Conservation (phyloP, 768 basidiomycete genomes). For the Royoungia palumana region DNA sequence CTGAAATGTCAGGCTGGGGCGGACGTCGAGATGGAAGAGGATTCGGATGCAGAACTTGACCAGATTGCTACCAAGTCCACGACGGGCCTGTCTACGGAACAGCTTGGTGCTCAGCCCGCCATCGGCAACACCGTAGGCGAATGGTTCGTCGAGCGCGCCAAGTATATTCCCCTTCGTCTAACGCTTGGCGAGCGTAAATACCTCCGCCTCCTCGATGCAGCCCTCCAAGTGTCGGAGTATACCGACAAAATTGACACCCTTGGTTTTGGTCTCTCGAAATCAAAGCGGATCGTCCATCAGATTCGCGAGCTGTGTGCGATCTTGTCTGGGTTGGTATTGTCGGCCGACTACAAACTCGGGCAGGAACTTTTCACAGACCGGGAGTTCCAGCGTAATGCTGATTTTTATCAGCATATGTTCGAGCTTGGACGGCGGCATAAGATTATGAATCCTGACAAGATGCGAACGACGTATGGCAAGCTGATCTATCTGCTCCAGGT, state of each 20-base stretch:
- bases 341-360: constrained; percentile 86
- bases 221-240: constrained; percentile 81
- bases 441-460: constrained; percentile 91
- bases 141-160: constrained; percentile 81
- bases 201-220: constrained; percentile 81
- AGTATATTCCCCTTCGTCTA: constrained; percentile 77
- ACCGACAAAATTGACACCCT: constrained; percentile 88
- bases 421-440: constrained; percentile 83
- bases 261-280: constrained; percentile 72
- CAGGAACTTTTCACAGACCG: constrained; percentile 81
- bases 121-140: constrained; percentile 66
- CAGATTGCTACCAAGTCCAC: constrained; percentile 32
- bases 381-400: constrained; percentile 75
- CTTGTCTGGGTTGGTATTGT: constrained; percentile 76
- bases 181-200: constrained; percentile 75
- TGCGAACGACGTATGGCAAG: constrained; percentile 87
- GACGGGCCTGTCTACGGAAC: constrained; percentile 25
- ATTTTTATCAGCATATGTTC: constrained; percentile 77
- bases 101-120: constrained; percentile 55
- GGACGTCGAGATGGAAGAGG: constrained; percentile 36
- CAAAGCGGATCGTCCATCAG: constrained; percentile 85
- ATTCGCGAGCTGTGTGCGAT: constrained; percentile 86
- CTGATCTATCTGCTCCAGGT: constrained; percentile 82
- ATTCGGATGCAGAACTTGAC: constrained; percentile 38
- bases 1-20: constrained; percentile 20